Base-by-base conservation (phyloP, 1,139 yeast genomes). In the Yamadazyma jaroonii region DNA sequence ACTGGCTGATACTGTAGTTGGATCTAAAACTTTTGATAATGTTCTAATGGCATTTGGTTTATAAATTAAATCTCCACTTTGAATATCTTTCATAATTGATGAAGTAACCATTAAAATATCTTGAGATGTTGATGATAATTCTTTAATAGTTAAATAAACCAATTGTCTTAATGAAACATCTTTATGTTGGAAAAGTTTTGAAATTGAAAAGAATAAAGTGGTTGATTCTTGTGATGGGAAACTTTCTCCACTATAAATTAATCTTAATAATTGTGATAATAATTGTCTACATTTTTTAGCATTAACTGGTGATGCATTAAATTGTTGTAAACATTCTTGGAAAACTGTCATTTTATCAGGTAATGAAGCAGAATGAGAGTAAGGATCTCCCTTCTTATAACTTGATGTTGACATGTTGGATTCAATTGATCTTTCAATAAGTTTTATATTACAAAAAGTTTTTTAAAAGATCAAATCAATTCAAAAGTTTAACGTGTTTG, bases 61-160 rank as follows among this genome's bases (percentile, higher is more conserved):
- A 64, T 84, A 89, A 42, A 89, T 72, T 47, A 80, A 72, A 46
- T 88, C 95, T 47, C 90, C 90, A 43, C 84, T 82, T 65, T 94
- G 97, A 42, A 92, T 87, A 65, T 92, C 98, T 67, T 90, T 90
- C 97, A 92, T 94, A 55, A 92, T 90, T 14, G 96, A 87, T 6
- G 97, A 87, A 24, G 98, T 92, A 25, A 92, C 97, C 97, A 92
- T 94, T 62, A 92, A 78, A 39, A 88, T 88, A 64, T 92, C 97
- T 52, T 88, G 89, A 12, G 97, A 88, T 40, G 85, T 78, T 12
- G 82, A 66, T 31, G 92, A 78, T 46, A 92, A 76, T 61, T 90
- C 97, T 67, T 92, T 92, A 61, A 90, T 89, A 13, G 97, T 90
- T 59, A 92, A 72, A 57, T 92, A 92, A 24, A 90, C 96, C 72